Evolutionary conservation across 768 basidiomycete genomes (phyloP).

Genomic region (Calvatia gigantea): DNA sequence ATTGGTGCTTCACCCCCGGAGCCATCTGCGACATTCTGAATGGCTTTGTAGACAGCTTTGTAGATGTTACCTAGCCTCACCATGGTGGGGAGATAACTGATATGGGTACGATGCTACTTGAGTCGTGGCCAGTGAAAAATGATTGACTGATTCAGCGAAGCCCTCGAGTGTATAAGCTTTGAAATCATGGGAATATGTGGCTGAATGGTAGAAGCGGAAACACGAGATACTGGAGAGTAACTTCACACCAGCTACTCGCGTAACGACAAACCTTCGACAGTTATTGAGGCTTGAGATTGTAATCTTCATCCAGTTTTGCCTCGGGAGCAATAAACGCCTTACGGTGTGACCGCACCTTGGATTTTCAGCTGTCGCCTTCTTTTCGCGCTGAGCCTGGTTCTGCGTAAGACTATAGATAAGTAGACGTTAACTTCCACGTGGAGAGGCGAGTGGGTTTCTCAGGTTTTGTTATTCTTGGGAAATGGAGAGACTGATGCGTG

Average conservation of each 20-base stretch:
- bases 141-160: background rate
- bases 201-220: background rate
- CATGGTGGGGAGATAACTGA: background rate
- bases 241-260: background rate
- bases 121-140: too few relatives aligned
- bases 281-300: background rate
- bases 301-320: too few relatives aligned
- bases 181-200: background rate
- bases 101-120: too few relatives aligned
- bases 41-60: background rate
- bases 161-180: background rate
- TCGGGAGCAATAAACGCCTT: constrained; percentile 5
- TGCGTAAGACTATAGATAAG: constrained; percentile 3
- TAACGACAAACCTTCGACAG: background rate
- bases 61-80: background rate
- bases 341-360: background rate
- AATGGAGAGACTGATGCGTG: background rate
- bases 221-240: background rate
- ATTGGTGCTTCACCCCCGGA: too few relatives aligned
- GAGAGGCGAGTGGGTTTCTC: background rate
- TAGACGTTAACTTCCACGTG: constrained; percentile 8
- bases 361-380: background rate
- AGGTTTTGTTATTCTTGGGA: constrained; percentile 11
- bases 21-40: too few relatives aligned
- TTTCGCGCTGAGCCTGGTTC: background rate